Evolutionary conservation across 1,139 yeast genomes (phyloP).

Genomic region (Candida glucosophila): DNA sequence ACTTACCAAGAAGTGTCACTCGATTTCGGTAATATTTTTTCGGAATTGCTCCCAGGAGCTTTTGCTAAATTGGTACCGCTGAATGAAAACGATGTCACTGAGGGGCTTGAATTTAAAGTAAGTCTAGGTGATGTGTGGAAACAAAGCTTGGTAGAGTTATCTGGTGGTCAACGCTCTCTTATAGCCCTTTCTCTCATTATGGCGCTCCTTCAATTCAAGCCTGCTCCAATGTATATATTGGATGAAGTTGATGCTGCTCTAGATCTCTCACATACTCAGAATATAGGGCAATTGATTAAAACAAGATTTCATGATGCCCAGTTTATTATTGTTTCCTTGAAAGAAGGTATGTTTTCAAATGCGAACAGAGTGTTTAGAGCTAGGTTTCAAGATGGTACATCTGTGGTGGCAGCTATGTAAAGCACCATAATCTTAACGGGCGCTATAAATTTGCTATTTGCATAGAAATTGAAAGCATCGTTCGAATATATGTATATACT

Average conservation of each 20-base stretch:
- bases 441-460: no score
- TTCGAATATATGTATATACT: no score
- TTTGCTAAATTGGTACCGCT: conserved; percentile 84
- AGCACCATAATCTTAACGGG: no score
- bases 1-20: conserved; percentile 81
- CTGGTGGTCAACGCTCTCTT: conserved; percentile 95
- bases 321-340: conserved; percentile 90
- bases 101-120: conserved; percentile 88
- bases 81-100: conserved; percentile 72
- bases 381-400: conserved; percentile 92
- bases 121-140: conserved; percentile 92
- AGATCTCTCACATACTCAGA: conserved; percentile 94
- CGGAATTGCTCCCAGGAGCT: conserved; percentile 83
- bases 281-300: conserved; percentile 92
- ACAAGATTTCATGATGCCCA: conserved; percentile 93
- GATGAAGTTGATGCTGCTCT: conserved; percentile 99
- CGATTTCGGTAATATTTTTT: conserved; percentile 90
- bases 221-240: conserved; percentile 95
- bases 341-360: conserved; percentile 97
- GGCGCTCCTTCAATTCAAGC: conserved; percentile 88
- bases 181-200: conserved; percentile 85
- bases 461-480: no score
- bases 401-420: conserved; percentile 66
- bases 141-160: conserved; percentile 86
- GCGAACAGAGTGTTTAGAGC: conserved; percentile 93